These are phyloP conservation scores for Diplosphaera chodatii DNA, from an alignment of 139 green algal species.

Conservation along the genomic window DNA sequence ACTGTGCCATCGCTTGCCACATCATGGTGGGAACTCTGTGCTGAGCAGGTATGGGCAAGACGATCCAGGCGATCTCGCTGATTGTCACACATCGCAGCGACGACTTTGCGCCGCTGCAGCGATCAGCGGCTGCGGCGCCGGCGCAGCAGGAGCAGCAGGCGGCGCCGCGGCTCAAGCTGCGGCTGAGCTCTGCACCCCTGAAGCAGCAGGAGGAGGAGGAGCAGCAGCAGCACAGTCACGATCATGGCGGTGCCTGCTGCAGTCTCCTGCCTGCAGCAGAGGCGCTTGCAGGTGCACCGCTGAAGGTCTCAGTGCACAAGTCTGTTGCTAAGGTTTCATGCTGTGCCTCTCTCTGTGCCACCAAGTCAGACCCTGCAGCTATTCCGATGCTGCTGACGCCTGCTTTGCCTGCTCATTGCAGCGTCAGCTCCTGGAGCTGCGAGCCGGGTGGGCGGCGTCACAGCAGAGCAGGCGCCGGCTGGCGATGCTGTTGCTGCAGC, in stretches of 20 bases:
- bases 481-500: not conserved
- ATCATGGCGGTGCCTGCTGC: not conserved
- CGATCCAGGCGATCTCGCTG: constrained; percentile 75
- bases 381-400: not conserved
- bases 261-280: not conserved
- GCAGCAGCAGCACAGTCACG: not conserved
- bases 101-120: constrained; percentile 9
- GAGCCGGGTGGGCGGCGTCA: not conserved
- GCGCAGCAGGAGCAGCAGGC: not conserved
- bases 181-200: not conserved
- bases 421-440: too few species aligned
- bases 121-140: not conserved
- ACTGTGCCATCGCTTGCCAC: too few species aligned
- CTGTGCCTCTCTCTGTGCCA: too few species aligned
- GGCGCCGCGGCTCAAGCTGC: constrained; percentile 8
- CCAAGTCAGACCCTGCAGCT: too few species aligned
- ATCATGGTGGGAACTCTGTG: too few species aligned
- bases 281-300: not conserved
- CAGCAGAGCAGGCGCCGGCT: constrained; percentile 1
- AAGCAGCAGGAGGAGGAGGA: constrained; percentile 1
- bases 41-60: constrained; percentile 81
- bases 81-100: constrained; percentile 63
- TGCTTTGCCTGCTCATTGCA: not conserved
- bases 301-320: too few species aligned
- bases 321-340: too few species aligned